Percentiles rank a stretch among this genome's conserved stretches.
Conservation (phyloP, 1,284 basidiomycete species). For the Trametes polyzona region DNA sequence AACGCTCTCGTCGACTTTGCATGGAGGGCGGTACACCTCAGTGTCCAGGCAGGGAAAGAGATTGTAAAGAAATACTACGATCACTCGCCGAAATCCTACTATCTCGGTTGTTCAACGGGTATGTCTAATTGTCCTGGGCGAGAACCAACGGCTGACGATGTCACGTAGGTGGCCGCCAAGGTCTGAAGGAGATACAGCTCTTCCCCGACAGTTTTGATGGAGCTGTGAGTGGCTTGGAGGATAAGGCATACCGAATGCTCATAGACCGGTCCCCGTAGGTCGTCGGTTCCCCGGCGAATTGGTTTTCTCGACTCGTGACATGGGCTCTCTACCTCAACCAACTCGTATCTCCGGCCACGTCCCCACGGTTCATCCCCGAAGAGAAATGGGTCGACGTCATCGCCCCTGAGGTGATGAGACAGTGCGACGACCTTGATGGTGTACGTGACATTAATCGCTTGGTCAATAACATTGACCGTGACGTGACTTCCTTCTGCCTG, state of each 20-base stretch:
- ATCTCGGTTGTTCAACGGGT: constrained; percentile 33
- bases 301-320: constrained; percentile 20
- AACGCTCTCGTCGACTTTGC: constrained; percentile 29
- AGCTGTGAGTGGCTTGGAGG: background rate
- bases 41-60: constrained; percentile 22
- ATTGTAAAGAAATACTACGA: constrained; percentile 27
- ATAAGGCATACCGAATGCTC: background rate
- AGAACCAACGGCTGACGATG: too few relatives aligned
- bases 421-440: constrained; percentile 35
- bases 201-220: background rate
- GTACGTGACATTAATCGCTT: too few relatives aligned
- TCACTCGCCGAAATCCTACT: constrained; percentile 22
- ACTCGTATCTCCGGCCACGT: constrained; percentile 15
- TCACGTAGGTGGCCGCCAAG: constrained; percentile 21
- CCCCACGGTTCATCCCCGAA: constrained; percentile 15
- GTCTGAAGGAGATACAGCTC: background rate
- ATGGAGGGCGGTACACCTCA: constrained; percentile 26
- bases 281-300: constrained; percentile 25
- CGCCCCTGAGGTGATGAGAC: constrained; percentile 23
- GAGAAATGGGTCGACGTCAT: constrained; percentile 23
- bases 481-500: background rate
- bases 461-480: too few relatives aligned
- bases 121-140: background rate
- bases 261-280: constrained; percentile 14
- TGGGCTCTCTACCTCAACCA: constrained; percentile 19